A percentile compares a stretch with the other conserved stretches of the same genome.
Evolutionary conservation across 2,329 filamentous ascomycete species (phyloP).

Genomic region (Xylariaceae sp.): DNA sequence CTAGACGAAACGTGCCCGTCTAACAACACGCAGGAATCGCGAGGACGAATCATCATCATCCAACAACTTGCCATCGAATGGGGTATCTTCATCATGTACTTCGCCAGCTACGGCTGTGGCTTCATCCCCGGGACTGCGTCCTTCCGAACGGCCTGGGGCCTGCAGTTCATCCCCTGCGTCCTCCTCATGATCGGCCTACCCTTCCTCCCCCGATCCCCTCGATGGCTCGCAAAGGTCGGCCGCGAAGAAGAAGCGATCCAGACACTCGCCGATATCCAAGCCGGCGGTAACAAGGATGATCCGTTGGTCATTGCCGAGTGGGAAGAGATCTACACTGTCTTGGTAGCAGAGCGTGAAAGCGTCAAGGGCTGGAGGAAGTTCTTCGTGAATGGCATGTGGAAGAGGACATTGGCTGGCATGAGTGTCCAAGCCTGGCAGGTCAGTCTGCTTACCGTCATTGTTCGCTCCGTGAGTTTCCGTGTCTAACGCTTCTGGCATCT

Average conservation of each 20-base stretch:
- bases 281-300: conserved; percentile 47
- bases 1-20: too few relatives aligned
- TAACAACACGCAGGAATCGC: conserved; percentile 31
- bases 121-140: conserved; percentile 52
- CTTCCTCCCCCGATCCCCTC: conserved; percentile 56
- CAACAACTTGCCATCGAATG: conserved; percentile 73
- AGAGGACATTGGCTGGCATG: conserved; percentile 49
- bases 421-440: conserved; percentile 53
- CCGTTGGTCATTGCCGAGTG: conserved; percentile 53
- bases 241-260: conserved; percentile 51
- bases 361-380: conserved; percentile 35
- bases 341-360: conserved; percentile 33
- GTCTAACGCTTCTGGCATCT: conserved; percentile 8
- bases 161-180: conserved; percentile 57
- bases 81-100: conserved; percentile 67
- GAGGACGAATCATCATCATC: conserved; percentile 62
- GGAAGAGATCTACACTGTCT: conserved; percentile 44
- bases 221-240: conserved; percentile 59
- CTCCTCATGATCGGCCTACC: conserved; percentile 53
- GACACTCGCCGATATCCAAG: conserved; percentile 52
- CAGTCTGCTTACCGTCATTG: conserved; percentile 16
- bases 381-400: conserved; percentile 49
- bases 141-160: conserved; percentile 60
- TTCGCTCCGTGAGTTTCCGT: background rate
- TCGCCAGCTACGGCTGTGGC: conserved; percentile 59